A percentile compares a stretch with the other conserved stretches of the same genome.
Evolutionary conservation across 1,284 basidiomycete genomes (phyloP).

Genomic region (Polyporus tsugae): DNA sequence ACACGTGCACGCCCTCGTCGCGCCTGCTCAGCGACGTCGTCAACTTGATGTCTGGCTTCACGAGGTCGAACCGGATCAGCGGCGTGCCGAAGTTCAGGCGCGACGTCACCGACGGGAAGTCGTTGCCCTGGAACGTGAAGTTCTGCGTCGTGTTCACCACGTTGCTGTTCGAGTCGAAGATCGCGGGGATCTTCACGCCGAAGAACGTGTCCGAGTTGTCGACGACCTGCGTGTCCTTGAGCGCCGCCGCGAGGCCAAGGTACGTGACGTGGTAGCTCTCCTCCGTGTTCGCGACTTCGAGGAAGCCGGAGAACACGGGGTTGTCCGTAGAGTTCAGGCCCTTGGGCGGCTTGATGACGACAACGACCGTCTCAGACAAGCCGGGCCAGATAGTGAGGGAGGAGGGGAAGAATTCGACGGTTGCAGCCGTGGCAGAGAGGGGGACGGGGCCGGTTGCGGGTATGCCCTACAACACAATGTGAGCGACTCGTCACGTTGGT

Average conservation of each 20-base stretch:
- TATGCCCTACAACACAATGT: conserved; percentile 44
- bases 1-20: conserved; percentile 24
- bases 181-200: conserved; percentile 50
- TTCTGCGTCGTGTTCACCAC: conserved; percentile 50
- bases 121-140: conserved; percentile 59
- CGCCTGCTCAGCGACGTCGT: conserved; percentile 41
- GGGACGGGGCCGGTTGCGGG: conserved; percentile 58
- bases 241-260: conserved; percentile 54
- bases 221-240: conserved; percentile 57
- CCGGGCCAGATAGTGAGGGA: conserved; percentile 46
- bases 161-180: conserved; percentile 51
- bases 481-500: neutral
- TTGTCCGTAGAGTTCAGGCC: conserved; percentile 54
- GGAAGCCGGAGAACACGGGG: conserved; percentile 69
- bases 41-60: conserved; percentile 43
- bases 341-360: conserved; percentile 50
- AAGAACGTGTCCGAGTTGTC: conserved; percentile 59
- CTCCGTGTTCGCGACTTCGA: conserved; percentile 52
- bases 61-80: conserved; percentile 53
- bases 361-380: conserved; percentile 40
- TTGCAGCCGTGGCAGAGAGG: conserved; percentile 51
- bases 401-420: conserved; percentile 49
- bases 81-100: conserved; percentile 65
- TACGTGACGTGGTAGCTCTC: conserved; percentile 60
- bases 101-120: conserved; percentile 54